Percentiles rank a stretch among this genome's conserved stretches.
Evolutionary conservation across 2,329 filamentous ascomycete genomes (phyloP).

Genomic region (Cadophora luteo-olivacea): DNA sequence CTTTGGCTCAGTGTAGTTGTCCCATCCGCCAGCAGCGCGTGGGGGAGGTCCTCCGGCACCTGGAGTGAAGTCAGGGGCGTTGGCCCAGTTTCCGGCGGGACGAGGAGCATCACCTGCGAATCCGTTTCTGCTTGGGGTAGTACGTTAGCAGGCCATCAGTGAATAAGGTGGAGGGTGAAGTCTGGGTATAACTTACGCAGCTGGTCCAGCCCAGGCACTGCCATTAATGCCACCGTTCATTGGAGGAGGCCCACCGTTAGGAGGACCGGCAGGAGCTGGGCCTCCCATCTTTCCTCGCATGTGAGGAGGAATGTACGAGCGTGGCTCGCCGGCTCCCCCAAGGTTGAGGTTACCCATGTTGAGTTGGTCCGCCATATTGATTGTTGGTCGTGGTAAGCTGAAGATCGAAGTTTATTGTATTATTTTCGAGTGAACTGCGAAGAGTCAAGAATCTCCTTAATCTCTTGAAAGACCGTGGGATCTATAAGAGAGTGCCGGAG

Average conservation of each 20-base stretch:
- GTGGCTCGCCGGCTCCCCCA: slow-evolving; percentile 55
- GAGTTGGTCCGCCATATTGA: slow-evolving; percentile 81
- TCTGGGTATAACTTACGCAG: slow-evolving; percentile 55
- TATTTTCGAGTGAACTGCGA: slow-evolving; percentile 3
- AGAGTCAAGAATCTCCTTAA: background rate
- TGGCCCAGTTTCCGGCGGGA: slow-evolving; percentile 43
- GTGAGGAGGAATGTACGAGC: slow-evolving; percentile 87
- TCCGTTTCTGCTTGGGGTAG: slow-evolving; percentile 53
- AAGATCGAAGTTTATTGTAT: slow-evolving; percentile 21
- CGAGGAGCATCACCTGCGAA: slow-evolving; percentile 48
- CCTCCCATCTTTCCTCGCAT: slow-evolving; percentile 67
- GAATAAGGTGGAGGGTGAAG: slow-evolving; percentile 8
- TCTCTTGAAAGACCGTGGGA: slow-evolving; percentile 39
- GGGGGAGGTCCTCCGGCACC: slow-evolving; percentile 37
- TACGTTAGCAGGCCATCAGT: slow-evolving; percentile 39
- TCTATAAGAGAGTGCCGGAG: slow-evolving; percentile 38
- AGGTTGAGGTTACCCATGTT: slow-evolving; percentile 81
- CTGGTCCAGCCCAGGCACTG: slow-evolving; percentile 61
- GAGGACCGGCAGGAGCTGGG: slow-evolving; percentile 33
- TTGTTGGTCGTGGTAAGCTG: slow-evolving; percentile 31
- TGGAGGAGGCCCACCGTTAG: slow-evolving; percentile 31
- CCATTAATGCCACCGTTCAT: slow-evolving; percentile 61
- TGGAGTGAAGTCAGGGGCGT: slow-evolving; percentile 48
- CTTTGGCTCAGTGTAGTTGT: slow-evolving; percentile 33
- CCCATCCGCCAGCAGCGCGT: slow-evolving; percentile 47